Conservation (phyloP, 148 eudicot genomes). For the Vaccinium corymbosum region DNA sequence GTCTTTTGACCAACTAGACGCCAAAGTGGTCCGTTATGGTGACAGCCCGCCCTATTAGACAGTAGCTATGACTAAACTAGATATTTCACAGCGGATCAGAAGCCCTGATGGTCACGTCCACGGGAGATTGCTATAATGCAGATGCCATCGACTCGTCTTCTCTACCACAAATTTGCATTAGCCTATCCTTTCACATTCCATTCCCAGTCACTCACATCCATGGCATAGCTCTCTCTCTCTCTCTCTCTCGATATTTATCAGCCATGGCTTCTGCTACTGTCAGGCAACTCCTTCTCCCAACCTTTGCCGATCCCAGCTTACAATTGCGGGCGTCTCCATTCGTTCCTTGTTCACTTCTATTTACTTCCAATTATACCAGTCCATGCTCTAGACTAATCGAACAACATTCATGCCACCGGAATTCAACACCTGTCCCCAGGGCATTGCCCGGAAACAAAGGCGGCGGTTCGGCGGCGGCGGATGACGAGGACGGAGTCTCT, state of each 20-base stretch:
- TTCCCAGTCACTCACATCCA: neutral
- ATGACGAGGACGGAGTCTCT: constrained; percentile 74
- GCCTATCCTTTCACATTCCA: constrained; percentile 1
- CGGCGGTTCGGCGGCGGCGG: constrained; percentile 23
- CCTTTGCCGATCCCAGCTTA: neutral
- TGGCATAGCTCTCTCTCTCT: neutral
- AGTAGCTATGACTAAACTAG: too few relatives aligned
- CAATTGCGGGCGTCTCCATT: constrained; percentile 13
- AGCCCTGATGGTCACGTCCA: too few relatives aligned
- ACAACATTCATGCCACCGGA: constrained; percentile 28
- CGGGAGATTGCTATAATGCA: too few relatives aligned
- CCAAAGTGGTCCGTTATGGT: too few relatives aligned
- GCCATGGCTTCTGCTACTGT: constrained; percentile 31
- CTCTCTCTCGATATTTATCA: neutral
- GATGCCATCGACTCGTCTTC: too few relatives aligned
- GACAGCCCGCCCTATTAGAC: too few relatives aligned
- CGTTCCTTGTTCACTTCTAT: constrained; percentile 16
- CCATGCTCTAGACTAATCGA: constrained; percentile 12
- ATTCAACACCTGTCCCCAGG: constrained; percentile 24
- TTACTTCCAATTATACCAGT: constrained; percentile 14
- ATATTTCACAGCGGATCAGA: too few relatives aligned
- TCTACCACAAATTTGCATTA: neutral
- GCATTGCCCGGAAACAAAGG: constrained; percentile 33
- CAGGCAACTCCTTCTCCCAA: constrained; percentile 23
- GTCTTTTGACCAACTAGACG: too few relatives aligned